Conservation (phyloP, 495 filamentous ascomycete genomes). For the Collariella sp. region DNA sequence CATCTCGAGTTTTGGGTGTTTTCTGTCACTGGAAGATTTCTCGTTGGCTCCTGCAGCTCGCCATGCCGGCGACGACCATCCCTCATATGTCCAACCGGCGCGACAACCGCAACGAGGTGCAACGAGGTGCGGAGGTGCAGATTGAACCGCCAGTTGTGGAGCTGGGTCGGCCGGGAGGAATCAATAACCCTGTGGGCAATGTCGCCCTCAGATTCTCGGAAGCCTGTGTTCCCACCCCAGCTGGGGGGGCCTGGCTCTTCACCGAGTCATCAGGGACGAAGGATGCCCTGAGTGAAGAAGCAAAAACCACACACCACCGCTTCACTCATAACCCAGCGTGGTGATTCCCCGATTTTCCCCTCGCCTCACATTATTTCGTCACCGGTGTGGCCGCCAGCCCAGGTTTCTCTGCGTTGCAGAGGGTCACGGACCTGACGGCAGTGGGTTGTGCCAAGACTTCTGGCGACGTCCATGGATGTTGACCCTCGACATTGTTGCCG, state of each 20-base stretch:
- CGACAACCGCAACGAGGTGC: background rate
- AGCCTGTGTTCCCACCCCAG: background rate
- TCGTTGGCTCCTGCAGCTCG: too few species aligned
- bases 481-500: background rate
- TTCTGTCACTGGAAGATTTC: too few species aligned
- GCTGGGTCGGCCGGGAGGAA: background rate
- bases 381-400: too few species aligned
- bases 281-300: background rate
- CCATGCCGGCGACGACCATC: too few species aligned
- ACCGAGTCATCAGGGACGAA: background rate
- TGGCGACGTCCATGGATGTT: background rate
- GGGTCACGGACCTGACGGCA: background rate
- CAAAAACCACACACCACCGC: background rate
- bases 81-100: too few species aligned
- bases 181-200: constrained; percentile 2
- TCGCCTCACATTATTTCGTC: too few species aligned
- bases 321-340: background rate
- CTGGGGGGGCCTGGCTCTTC: background rate
- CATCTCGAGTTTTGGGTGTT: too few species aligned
- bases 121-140: background rate
- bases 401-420: background rate
- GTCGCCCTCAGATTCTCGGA: constrained; percentile 1
- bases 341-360: too few species aligned
- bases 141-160: background rate
- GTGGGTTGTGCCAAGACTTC: constrained; percentile 1